Evolutionary conservation across 2,329 filamentous ascomycete genomes (phyloP).

Genomic region (Acrodontium crateriforme): DNA sequence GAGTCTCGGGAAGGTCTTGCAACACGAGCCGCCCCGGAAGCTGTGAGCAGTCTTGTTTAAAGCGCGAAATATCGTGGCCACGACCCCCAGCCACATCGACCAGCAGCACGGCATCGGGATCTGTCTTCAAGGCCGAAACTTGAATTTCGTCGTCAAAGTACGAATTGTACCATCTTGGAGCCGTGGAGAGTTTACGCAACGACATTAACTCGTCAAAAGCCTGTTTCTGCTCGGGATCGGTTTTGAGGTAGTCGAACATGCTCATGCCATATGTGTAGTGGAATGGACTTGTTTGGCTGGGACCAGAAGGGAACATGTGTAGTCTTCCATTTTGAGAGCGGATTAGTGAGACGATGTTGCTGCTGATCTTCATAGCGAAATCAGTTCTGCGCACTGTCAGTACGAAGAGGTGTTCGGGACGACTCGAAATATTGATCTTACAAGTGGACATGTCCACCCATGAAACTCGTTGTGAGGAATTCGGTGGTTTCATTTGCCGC

Average conservation of each 20-base stretch:
- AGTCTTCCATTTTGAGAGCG: no score
- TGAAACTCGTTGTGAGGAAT: no score
- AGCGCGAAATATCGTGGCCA: constrained; percentile 3
- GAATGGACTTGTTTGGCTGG: no score
- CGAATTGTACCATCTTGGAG: constrained; percentile 2
- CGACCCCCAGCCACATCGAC: constrained; percentile 8
- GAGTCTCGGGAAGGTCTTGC: constrained; percentile 7
- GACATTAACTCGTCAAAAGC: constrained; percentile 9
- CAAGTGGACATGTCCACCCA: no score
- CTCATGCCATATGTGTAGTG: no score
- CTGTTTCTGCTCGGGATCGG: constrained; percentile 6
- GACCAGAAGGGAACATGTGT: constrained; percentile 3
- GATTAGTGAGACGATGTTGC: constrained; percentile 1
- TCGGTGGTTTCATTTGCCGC: no score
- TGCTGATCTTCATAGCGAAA: constrained; percentile 1
- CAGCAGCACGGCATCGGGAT: constrained; percentile 4
- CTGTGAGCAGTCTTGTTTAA: constrained; percentile 4
- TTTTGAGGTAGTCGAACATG: no score
- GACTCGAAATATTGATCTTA: no score
- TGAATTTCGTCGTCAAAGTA: constrained; percentile 1
- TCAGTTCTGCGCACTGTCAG: no score
- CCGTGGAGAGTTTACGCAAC: not conserved
- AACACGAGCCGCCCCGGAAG: constrained; percentile 7
- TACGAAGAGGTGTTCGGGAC: no score
- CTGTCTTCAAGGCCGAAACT: constrained; percentile 1